Evolutionary conservation across 495 filamentous ascomycete species (phyloP).

Genomic region (Hypoxylon fragiforme): DNA sequence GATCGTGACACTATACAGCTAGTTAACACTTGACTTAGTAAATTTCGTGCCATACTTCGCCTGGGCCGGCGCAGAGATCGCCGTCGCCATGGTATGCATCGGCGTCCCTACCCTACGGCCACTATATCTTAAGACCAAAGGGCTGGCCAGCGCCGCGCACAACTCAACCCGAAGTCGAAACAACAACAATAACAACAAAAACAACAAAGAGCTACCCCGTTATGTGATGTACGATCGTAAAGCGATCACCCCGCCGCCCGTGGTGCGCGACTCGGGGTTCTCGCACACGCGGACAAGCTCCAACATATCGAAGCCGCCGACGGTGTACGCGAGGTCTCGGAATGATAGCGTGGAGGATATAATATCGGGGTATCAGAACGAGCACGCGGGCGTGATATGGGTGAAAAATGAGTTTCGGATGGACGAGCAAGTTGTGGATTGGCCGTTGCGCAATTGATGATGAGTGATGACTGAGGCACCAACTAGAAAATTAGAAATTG

Average conservation of each 20-base stretch:
- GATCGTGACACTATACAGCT: too few species aligned
- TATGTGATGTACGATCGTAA: constrained; percentile 38
- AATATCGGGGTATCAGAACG: constrained; percentile 35
- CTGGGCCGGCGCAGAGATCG: constrained; percentile 47
- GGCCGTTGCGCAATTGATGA: constrained; percentile 30
- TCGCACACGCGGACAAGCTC: constrained; percentile 10
- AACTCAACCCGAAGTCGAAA: constrained; percentile 12
- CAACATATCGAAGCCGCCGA: constrained; percentile 20
- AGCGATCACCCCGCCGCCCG: background rate
- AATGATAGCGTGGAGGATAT: constrained; percentile 43
- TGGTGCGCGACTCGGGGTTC: constrained; percentile 13
- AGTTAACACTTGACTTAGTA: too few species aligned
- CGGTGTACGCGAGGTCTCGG: constrained; percentile 11
- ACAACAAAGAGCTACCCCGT: constrained; percentile 31
- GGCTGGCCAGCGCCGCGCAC: constrained; percentile 25
- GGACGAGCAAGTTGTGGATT: constrained; percentile 28
- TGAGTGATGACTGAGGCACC: too few species aligned
- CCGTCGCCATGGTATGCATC: constrained; percentile 46
- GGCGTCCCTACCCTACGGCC: constrained; percentile 45
- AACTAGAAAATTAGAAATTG: too few species aligned
- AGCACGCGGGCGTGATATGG: constrained; percentile 34
- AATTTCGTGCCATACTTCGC: constrained; percentile 47
- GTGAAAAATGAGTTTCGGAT: constrained; percentile 37
- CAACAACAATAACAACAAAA: constrained; percentile 22
- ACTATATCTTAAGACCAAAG: constrained; percentile 39